phyloP scores from a whole-genome alignment of 805 yeast genomes.

The Myxozyma monticola region DNA sequence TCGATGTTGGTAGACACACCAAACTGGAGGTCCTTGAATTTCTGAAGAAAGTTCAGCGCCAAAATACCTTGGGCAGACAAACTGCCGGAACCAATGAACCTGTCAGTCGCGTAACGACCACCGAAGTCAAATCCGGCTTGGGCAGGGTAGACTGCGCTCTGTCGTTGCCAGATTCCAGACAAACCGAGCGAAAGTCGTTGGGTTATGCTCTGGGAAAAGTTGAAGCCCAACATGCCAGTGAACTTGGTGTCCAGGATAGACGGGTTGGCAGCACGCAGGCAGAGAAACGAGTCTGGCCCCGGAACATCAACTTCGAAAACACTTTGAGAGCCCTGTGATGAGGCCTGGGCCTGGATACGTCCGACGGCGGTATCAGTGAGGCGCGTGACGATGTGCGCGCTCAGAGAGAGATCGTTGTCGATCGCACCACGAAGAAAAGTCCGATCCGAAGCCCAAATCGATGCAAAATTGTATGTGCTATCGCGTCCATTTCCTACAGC shows the following conservation, averaged over 20 bases:
- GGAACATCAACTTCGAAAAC: conserved; percentile 96
- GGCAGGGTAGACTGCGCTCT: conserved; percentile 68
- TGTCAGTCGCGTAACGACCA: conserved; percentile 82
- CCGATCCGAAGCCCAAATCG: conserved; percentile 83
- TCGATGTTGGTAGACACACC: conserved; percentile 81
- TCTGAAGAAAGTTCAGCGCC: conserved; percentile 90
- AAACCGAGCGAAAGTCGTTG: conserved; percentile 83
- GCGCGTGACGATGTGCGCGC: conserved; percentile 23
- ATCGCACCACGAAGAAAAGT: conserved; percentile 87
- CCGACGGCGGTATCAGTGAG: conserved; percentile 12
- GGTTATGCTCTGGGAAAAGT: conserved; percentile 85
- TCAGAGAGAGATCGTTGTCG: conserved; percentile 62
- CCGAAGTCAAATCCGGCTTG: conserved; percentile 89
- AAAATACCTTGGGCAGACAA: conserved; percentile 86
- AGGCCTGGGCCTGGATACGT: conserved; percentile 27
- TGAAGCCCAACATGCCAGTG: conserved; percentile 90
- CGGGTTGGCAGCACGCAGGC: conserved; percentile 90
- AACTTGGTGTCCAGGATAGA: conserved; percentile 70
- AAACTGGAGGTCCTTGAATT: conserved; percentile 88
- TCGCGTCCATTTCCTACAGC: conserved; percentile 75
- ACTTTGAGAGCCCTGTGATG: conserved; percentile 52
- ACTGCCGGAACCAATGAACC: conserved; percentile 94
- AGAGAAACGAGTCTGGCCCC: conserved; percentile 83
- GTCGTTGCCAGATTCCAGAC: conserved; percentile 79
- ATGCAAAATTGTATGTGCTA: conserved; percentile 89